Evolutionary conservation across 2,329 filamentous ascomycete species (phyloP).

Genomic region (Cercospora canescens): DNA sequence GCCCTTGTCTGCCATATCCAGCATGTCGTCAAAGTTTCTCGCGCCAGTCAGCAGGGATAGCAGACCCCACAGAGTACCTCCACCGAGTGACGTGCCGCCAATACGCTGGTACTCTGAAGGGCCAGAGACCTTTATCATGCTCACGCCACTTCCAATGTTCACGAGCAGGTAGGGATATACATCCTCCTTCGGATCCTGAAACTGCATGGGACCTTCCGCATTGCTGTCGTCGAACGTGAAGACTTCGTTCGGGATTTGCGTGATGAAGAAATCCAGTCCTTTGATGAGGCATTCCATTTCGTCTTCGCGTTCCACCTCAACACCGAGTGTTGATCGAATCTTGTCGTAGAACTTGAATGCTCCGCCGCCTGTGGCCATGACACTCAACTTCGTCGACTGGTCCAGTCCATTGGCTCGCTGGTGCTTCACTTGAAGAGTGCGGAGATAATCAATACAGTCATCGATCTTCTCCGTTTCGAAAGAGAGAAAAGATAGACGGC

Average conservation of each 20-base stretch:
- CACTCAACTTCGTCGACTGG: slow-evolving; percentile 63
- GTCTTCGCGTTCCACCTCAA: slow-evolving; percentile 88
- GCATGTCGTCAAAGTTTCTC: slow-evolving; percentile 95
- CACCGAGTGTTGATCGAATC: slow-evolving; percentile 77
- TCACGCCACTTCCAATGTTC: slow-evolving; percentile 96
- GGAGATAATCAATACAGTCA: slow-evolving; percentile 89
- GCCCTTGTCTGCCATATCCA: slow-evolving; percentile 83
- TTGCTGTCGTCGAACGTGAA: slow-evolving; percentile 88
- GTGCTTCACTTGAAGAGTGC: slow-evolving; percentile 79
- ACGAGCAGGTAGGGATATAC: slow-evolving; percentile 97
- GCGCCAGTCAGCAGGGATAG: slow-evolving; percentile 91
- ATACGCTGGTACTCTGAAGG: slow-evolving; percentile 85
- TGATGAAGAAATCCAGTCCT: slow-evolving; percentile 98
- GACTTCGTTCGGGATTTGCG: slow-evolving; percentile 93
- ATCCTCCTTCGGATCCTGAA: slow-evolving; percentile 72
- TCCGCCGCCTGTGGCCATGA: slow-evolving; percentile 95
- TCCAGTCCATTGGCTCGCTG: slow-evolving; percentile 57
- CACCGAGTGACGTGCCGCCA: slow-evolving; percentile 89
- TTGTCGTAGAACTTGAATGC: slow-evolving; percentile 96
- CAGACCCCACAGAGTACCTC: slow-evolving; percentile 96
- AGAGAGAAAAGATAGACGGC: slow-evolving; percentile 89
- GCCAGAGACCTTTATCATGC: slow-evolving; percentile 94
- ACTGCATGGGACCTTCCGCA: slow-evolving; percentile 75
- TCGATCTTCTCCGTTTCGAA: slow-evolving; percentile 97
- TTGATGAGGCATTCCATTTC: slow-evolving; percentile 96